These are phyloP conservation scores for Peronosclerospora sorghi DNA, from an alignment of 352 stramenopile species.

Conservation along the genomic window DNA sequence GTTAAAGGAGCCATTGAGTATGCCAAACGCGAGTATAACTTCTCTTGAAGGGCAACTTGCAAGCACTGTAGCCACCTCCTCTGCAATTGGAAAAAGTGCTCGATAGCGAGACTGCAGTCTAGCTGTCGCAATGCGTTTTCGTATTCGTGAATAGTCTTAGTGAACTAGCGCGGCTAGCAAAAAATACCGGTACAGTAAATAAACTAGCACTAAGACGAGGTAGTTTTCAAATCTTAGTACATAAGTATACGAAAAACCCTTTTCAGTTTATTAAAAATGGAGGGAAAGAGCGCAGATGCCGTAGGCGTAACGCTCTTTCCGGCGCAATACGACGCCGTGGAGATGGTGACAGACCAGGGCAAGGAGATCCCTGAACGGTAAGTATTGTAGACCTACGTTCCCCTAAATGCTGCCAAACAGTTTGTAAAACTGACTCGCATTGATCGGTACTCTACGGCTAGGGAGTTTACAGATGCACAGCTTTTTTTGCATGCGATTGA, in stretches of 20 bases:
- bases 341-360: conserved; percentile 70
- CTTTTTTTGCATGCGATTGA: conserved; percentile 77
- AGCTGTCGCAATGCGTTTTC: too few species aligned
- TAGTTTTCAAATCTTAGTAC: too few species aligned
- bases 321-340: conserved; percentile 63
- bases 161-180: too few species aligned
- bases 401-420: background rate
- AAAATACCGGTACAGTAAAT: too few species aligned
- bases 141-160: too few species aligned
- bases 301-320: conserved; percentile 75
- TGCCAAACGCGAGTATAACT: conserved; percentile 69
- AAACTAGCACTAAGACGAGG: conserved; percentile 3
- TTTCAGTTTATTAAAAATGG: conserved; percentile 21
- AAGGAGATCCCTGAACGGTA: conserved; percentile 75
- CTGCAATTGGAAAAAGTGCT: background rate
- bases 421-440: background rate
- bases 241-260: too few species aligned
- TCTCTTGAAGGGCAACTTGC: conserved; percentile 30
- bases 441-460: conserved; percentile 6
- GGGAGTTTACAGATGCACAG: conserved; percentile 76
- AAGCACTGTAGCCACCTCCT: conserved; percentile 6
- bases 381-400: background rate
- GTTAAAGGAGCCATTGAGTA: conserved; percentile 79
- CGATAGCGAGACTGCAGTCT: too few species aligned
- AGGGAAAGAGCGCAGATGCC: conserved; percentile 28